Evolutionary conservation across 2,329 filamentous ascomycete species (phyloP).

Genomic region (Lasiodiplodia hormozganensis): DNA sequence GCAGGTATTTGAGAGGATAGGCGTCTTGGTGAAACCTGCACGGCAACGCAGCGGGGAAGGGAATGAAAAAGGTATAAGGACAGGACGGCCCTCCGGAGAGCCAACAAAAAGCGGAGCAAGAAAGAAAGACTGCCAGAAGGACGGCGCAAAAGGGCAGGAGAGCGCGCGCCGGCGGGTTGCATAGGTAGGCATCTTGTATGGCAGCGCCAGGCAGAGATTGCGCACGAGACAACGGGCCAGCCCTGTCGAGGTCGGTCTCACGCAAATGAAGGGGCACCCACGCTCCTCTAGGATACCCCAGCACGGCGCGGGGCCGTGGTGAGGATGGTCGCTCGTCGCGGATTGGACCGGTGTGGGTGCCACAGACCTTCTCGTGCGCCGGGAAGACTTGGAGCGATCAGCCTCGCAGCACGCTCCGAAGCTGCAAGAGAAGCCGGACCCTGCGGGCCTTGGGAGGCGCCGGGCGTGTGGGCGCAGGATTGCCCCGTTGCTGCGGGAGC

Average conservation of each 20-base stretch:
- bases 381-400: slow-evolving; percentile 6
- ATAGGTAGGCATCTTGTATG: slow-evolving; percentile 16
- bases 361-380: slow-evolving; percentile 14
- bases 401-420: slow-evolving; percentile 19
- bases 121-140: slow-evolving; percentile 31
- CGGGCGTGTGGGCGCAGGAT: slow-evolving; percentile 14
- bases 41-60: slow-evolving; percentile 34
- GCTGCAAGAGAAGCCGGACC: slow-evolving; percentile 25
- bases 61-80: slow-evolving; percentile 41
- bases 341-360: slow-evolving; percentile 1
- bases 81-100: slow-evolving; percentile 49
- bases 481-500: slow-evolving; percentile 21
- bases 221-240: slow-evolving; percentile 23
- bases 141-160: slow-evolving; percentile 33
- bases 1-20: slow-evolving; percentile 39
- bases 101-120: slow-evolving; percentile 39
- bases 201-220: slow-evolving; percentile 13
- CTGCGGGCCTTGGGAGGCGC: slow-evolving; percentile 6
- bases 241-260: slow-evolving; percentile 29
- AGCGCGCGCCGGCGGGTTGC: slow-evolving; percentile 28
- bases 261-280: slow-evolving; percentile 30
- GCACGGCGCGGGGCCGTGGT: slow-evolving; percentile 16
- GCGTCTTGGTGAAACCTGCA: slow-evolving; percentile 37
- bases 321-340: not conserved
- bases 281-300: slow-evolving; percentile 23